Percentiles rank a stretch among this genome's conserved stretches.
Conservation (phyloP, 2,329 filamentous ascomycete species). For the Colletotrichum lentis region DNA sequence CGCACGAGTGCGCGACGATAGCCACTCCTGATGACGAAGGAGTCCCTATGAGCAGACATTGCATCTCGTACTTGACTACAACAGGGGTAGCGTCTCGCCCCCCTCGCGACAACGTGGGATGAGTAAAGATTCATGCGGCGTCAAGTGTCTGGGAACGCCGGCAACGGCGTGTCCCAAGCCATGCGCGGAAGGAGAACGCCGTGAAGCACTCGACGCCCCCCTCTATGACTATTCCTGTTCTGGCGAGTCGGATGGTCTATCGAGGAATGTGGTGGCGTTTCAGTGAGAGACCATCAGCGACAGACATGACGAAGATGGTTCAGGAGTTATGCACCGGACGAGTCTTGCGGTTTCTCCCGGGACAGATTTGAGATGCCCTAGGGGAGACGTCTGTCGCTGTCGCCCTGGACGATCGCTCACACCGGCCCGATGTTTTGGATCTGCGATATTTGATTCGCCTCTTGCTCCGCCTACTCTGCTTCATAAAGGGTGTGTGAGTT, state of each 20-base stretch:
- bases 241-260: not conserved
- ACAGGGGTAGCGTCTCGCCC: not conserved
- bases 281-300: not conserved
- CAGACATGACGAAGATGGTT: not conserved
- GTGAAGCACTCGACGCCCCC: not conserved
- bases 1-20: not conserved
- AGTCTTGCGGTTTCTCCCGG: not conserved
- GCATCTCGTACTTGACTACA: not conserved
- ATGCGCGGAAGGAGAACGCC: not conserved
- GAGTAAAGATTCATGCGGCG: not conserved
- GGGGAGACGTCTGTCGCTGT: not conserved
- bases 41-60: not conserved
- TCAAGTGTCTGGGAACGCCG: not conserved
- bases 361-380: not conserved
- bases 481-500: no score
- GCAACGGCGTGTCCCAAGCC: not conserved
- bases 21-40: not conserved
- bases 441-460: not conserved
- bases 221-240: no score
- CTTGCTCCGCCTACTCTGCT: no score
- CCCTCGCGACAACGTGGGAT: not conserved
- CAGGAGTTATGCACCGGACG: not conserved
- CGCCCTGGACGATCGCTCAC: not conserved
- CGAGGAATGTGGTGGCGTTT: conserved; percentile 1
- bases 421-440: not conserved